Base-by-base conservation (phyloP, 129 eudicot species). In the Kitagawia praeruptora region DNA sequence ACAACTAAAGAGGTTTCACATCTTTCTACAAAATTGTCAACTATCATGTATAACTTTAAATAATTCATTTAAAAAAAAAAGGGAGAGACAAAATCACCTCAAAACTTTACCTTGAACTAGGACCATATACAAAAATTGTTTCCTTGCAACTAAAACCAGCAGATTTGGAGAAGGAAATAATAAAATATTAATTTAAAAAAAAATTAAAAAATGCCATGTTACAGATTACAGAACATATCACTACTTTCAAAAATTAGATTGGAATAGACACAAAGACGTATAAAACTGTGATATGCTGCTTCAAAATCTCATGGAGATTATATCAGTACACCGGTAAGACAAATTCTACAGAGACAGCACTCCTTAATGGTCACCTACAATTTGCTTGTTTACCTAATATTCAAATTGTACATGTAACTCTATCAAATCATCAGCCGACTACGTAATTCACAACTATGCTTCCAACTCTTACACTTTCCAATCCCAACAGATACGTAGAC, bases 401-500 rank as follows among this genome's bases (percentile, higher is more conserved):
- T 28, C 70, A 27, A 12, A 64, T 64, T 64, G 71, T 64, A 64
- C 71, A 28, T 27, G 19, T 3, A 11, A 64, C 71, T n/a, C 69
- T 25, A 21, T 12, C 28, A 56, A 28, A 25, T 64, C 19, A 27
- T 56, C 40, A 64, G 39, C 16, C 27, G 28, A 64, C 76, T 23
- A 72, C 53, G 2, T 72, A 72, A 40, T 42, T 41, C 76, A 41
- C 76, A 72, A 72, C 51, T 72, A 72, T 72, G 53, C 76, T 72
- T 72, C 27, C 49, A 11, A 41, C n/a, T 27, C 14, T 72, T 41
- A 42, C 21, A 72, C 49, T 72, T 39, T 19, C 4, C 1, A 0
- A 4, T 78, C 42, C 63, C 82, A 39, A 70, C 47, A 70, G 74
- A 37, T 31, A 38, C 12, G 5, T 34, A 37, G 23, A 69, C 0